These are phyloP conservation scores for Talaromyces sp. DNA, from an alignment of 2,329 filamentous ascomycete genomes.

Conservation along the genomic window DNA sequence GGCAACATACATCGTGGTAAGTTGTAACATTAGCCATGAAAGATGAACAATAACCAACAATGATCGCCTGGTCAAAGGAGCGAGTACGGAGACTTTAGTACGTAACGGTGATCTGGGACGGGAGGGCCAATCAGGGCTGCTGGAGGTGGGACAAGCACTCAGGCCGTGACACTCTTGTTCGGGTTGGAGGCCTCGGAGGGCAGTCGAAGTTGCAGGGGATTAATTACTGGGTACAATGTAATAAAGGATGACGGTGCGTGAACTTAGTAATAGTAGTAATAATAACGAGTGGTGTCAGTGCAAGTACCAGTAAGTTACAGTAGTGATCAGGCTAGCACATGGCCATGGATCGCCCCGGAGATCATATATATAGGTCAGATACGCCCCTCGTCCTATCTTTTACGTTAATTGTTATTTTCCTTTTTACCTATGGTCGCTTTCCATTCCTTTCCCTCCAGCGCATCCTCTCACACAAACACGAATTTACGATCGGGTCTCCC, in stretches of 20 bases:
- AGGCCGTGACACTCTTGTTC: not conserved
- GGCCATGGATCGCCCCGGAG: not conserved
- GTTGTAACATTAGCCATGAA: not conserved
- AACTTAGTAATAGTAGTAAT: not conserved
- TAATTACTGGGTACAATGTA: not conserved
- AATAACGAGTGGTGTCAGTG: not conserved
- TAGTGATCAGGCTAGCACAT: not conserved
- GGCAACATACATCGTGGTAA: not conserved
- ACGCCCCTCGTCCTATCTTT: not conserved
- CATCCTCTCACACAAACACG: not conserved
- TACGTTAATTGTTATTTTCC: not conserved
- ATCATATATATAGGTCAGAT: slow-evolving; percentile 2
- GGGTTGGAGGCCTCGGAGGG: not conserved
- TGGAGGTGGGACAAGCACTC: not conserved
- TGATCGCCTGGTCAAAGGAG: not conserved
- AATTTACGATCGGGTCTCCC: not conserved
- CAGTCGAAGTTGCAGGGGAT: not conserved
- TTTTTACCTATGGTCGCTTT: not conserved
- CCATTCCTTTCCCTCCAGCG: not conserved
- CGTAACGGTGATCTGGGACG: not conserved
- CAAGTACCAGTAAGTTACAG: not conserved
- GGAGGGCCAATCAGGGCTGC: not conserved
- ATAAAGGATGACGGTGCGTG: not conserved
- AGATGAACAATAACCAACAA: not conserved
- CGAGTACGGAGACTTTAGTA: not conserved